Conservation (phyloP, 2,329 filamentous ascomycete species). For the Alternaria ethzedia region DNA sequence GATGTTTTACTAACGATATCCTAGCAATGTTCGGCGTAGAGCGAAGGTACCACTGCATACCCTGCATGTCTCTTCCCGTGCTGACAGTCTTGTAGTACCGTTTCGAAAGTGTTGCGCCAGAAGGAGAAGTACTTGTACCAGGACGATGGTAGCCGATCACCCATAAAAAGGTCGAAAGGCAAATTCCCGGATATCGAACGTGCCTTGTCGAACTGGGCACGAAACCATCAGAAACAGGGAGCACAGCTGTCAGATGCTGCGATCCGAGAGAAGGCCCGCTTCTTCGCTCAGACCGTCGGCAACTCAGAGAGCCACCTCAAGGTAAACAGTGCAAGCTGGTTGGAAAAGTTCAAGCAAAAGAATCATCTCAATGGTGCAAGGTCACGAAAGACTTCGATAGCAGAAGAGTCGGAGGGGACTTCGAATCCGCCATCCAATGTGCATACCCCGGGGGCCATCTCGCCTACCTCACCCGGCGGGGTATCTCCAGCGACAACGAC, state of each 20-base stretch:
- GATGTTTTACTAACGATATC: constrained; percentile 38
- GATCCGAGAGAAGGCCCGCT: constrained; percentile 81
- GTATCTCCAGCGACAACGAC: constrained; percentile 75
- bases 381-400: constrained; percentile 61
- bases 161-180: constrained; percentile 81
- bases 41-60: constrained; percentile 72
- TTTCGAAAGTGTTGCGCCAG: constrained; percentile 95
- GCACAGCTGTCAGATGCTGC: constrained; percentile 76
- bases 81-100: constrained; percentile 69
- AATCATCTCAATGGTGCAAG: constrained; percentile 67
- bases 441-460: constrained; percentile 70
- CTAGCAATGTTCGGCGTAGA: constrained; percentile 91
- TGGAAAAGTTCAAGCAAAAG: constrained; percentile 96
- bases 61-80: constrained; percentile 11
- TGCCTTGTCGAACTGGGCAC: constrained; percentile 84
- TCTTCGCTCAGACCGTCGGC: constrained; percentile 77
- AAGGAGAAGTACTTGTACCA: constrained; percentile 92
- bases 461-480: constrained; percentile 73
- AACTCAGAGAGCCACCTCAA: constrained; percentile 75
- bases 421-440: constrained; percentile 63
- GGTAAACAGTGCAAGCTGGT: constrained; percentile 76
- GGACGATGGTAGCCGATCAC: constrained; percentile 79
- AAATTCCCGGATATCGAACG: constrained; percentile 92
- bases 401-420: constrained; percentile 72
- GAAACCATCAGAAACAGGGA: constrained; percentile 79